These are phyloP conservation scores for Arthrinium phaeospermum DNA, from an alignment of 2,329 filamentous ascomycete genomes.

Conservation along the genomic window DNA sequence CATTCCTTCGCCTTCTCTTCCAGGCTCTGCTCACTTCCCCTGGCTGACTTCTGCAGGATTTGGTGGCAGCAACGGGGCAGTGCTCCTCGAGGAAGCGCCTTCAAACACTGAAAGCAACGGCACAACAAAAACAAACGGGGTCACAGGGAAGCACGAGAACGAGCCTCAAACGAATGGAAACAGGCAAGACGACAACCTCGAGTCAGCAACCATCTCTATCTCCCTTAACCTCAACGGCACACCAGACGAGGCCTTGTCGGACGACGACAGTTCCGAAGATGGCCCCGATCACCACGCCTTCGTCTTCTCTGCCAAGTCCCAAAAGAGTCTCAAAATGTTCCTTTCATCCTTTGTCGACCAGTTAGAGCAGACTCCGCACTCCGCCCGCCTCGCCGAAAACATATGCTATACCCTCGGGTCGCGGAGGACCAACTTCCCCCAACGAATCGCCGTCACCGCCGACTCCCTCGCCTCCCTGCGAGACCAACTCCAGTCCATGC, in stretches of 20 bases:
- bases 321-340: background rate
- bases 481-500: slow-evolving; percentile 31
- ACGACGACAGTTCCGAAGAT: background rate
- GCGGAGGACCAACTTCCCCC: slow-evolving; percentile 34
- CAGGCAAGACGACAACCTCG: too few relatives aligned
- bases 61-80: background rate
- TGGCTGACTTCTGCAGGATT: background rate
- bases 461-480: slow-evolving; percentile 30
- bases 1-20: too few relatives aligned
- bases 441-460: slow-evolving; percentile 30
- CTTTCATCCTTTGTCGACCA: background rate
- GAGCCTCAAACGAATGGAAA: too few relatives aligned
- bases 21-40: background rate
- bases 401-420: slow-evolving; percentile 39
- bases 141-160: background rate
- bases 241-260: background rate
- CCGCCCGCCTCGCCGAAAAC: slow-evolving; percentile 20
- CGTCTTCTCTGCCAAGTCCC: background rate
- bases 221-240: background rate
- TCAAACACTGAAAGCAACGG: too few relatives aligned
- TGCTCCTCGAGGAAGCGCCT: background rate
- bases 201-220: too few relatives aligned
- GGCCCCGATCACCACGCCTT: background rate
- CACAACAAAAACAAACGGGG: background rate
- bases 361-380: background rate